Base-by-base conservation (phyloP, 2,329 filamentous ascomycete species). In the Clathrospora elynae region DNA sequence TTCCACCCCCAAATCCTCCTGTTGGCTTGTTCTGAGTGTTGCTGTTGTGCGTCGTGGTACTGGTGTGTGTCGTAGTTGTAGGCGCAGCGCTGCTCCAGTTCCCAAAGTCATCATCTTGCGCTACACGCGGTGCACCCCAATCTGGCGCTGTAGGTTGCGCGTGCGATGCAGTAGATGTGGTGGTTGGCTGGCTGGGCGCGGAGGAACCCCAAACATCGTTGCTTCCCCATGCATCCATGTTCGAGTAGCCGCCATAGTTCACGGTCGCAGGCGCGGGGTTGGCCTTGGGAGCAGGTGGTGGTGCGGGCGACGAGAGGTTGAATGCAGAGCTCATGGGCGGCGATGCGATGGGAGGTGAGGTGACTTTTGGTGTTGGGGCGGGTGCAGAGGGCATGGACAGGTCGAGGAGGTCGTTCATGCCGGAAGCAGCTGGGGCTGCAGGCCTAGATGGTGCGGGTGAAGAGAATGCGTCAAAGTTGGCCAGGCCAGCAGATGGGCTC, bases 51-150 rank as follows among this genome's bases (percentile, higher is more conserved):
- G 58, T 59, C 6, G 61, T 66, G 1, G 71, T 66, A 6, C 76
- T 73, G 24, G 73, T 39, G 2, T 37, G 33, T 5, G 39, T 76
- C 58, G 57, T 80, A 61, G 80, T 85, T 72, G 56, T 80, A 62
- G 80, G 85, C 74, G 78, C 75, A 30, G 84, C 83, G 64, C 89
- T 95, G 33, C 88, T 84, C 92, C 92, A 97, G 9, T 92, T 91
- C 13, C 92, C 92, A 74, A 96, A 97, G 65, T 97, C 92, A 70
- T 97, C 92, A 60, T 97, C 92, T 0, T 88, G 87, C 23, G 87
- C 80, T 2, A 96, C 87, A 12, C 70, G 66, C 2, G 65, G 67
- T 38, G 66, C 86, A 16, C 86, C 85, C 55, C 79, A 79, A 1
- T 82, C 78, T 19, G 81, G 69, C 35, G 44, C 75, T 68, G 64